These are phyloP conservation scores for Cryptococcus wingfieldii DNA, from an alignment of 1,284 basidiomycete genomes.

Conservation along the genomic window DNA sequence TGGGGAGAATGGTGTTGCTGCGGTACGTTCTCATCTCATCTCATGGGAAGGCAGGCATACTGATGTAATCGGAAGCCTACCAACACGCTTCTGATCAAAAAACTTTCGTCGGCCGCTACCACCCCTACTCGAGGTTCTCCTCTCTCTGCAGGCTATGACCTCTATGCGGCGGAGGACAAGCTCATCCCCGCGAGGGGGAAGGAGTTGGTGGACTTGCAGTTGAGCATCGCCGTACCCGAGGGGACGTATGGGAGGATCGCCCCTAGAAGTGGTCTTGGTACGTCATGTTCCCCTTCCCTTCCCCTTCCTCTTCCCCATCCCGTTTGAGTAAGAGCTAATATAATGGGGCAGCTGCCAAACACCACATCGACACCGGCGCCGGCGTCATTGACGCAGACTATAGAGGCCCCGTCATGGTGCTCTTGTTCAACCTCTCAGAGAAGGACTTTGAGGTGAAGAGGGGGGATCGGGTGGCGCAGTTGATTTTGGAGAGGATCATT, in stretches of 20 bases:
- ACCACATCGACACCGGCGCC: slow-evolving; percentile 96
- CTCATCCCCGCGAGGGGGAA: slow-evolving; percentile 79
- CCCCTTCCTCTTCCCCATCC: background rate
- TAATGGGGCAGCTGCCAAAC: slow-evolving; percentile 73
- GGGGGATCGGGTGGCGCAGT: slow-evolving; percentile 91
- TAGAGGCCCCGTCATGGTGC: slow-evolving; percentile 82
- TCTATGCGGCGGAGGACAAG: slow-evolving; percentile 79
- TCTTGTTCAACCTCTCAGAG: slow-evolving; percentile 89
- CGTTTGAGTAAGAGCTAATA: background rate
- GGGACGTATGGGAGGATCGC: slow-evolving; percentile 97
- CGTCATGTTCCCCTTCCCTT: slow-evolving; percentile 8
- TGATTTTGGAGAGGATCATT: slow-evolving; percentile 87
- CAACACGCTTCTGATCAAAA: slow-evolving; percentile 69
- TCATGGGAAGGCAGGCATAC: background rate
- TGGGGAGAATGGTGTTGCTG: background rate
- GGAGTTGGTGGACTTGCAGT: slow-evolving; percentile 83
- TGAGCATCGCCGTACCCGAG: slow-evolving; percentile 91
- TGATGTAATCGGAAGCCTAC: slow-evolving; percentile 17
- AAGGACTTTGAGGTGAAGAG: slow-evolving; percentile 83
- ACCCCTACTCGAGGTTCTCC: slow-evolving; percentile 84
- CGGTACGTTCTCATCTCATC: background rate
- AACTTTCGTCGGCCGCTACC: slow-evolving; percentile 73
- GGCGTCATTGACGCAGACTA: slow-evolving; percentile 98
- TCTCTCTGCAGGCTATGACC: slow-evolving; percentile 88
- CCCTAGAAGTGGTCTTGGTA: slow-evolving; percentile 91